phyloP scores from a whole-genome alignment of 306 rosid species.

The Sesbania bispinosa region DNA sequence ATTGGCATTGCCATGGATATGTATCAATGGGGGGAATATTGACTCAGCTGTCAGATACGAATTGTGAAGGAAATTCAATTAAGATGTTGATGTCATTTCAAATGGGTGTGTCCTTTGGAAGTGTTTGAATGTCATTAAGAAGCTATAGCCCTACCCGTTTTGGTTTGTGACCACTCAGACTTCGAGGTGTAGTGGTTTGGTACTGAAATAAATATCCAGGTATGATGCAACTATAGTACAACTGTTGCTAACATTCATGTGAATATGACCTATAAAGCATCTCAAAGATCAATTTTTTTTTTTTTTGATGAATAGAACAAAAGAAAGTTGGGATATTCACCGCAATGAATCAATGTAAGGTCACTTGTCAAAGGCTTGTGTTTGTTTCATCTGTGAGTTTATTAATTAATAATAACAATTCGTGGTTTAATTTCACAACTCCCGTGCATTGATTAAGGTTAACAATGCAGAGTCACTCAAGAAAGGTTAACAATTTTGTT shows the following conservation, averaged over 20 bases:
- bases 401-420: too few species aligned
- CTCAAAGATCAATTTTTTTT: neutral
- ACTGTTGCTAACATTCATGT: constrained; percentile 36
- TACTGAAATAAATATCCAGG: constrained; percentile 21
- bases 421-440: neutral
- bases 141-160: constrained; percentile 18
- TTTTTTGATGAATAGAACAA: neutral
- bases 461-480: neutral
- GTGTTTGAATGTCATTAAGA: constrained; percentile 25
- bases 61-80: constrained; percentile 15
- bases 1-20: neutral
- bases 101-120: constrained; percentile 27
- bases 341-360: too few species aligned
- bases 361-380: constrained; percentile 22
- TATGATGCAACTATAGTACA: constrained; percentile 30
- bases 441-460: neutral
- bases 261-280: constrained; percentile 35
- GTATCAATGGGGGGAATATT: constrained; percentile 16
- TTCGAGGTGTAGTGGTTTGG: neutral
- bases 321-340: constrained; percentile 14
- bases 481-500: neutral
- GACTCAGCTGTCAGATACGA: constrained; percentile 26
- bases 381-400: constrained; percentile 9
- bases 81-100: constrained; percentile 34
- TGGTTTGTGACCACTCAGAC: neutral